Percentiles rank a stretch among this genome's conserved stretches.
These are phyloP conservation scores for Phanerochaete carnosa DNA, from an alignment of 768 basidiomycete species.

Conservation along the genomic window DNA sequence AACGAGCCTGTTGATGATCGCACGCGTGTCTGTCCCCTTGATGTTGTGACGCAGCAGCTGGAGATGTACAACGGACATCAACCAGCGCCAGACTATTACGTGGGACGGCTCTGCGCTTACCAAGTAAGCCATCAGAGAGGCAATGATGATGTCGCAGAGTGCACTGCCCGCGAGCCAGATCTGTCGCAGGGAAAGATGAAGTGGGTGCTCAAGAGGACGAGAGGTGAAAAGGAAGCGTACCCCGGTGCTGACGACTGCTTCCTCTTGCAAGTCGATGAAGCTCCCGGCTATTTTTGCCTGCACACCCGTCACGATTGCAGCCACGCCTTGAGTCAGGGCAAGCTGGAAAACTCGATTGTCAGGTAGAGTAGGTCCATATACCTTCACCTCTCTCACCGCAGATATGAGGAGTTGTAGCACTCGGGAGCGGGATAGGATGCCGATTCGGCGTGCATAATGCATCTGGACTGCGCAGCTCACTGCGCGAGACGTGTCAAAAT, in stretches of 20 bases:
- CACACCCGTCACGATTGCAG: neutral
- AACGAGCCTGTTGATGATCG: neutral
- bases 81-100: neutral
- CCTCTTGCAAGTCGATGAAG: neutral
- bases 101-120: neutral
- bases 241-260: neutral
- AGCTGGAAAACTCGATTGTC: neutral
- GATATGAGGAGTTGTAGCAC: neutral
- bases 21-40: neutral
- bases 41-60: neutral
- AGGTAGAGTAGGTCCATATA: too few species aligned
- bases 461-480: neutral
- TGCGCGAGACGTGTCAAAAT: neutral
- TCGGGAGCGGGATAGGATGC: neutral
- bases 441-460: neutral
- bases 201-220: neutral
- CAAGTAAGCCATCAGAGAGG: slow-evolving; percentile 17
- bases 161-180: slow-evolving; percentile 20
- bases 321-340: neutral
- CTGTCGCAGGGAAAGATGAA: neutral
- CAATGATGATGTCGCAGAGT: slow-evolving; percentile 26
- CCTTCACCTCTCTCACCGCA: too few species aligned
- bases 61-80: neutral
- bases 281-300: neutral
- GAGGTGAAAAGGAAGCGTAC: neutral